A percentile compares a stretch with the other conserved stretches of the same genome.
Evolutionary conservation across 1,139 yeast species (phyloP).

Genomic region (Zygoascus meyerae): DNA sequence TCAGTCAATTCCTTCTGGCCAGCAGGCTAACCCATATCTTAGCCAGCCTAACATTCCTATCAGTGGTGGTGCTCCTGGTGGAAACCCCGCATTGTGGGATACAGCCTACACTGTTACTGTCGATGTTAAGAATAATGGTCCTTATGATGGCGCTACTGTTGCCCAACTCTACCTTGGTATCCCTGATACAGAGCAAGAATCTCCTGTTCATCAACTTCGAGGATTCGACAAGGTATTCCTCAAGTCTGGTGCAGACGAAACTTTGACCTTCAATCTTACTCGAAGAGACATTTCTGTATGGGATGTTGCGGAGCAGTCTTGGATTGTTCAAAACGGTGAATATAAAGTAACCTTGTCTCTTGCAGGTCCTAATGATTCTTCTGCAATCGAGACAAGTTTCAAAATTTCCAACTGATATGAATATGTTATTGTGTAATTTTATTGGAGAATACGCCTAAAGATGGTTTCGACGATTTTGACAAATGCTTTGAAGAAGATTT

Average conservation of each 20-base stretch:
- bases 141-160: slow-evolving; percentile 46
- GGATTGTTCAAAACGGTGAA: slow-evolving; percentile 56
- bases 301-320: slow-evolving; percentile 53
- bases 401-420: background rate
- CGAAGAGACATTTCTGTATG: slow-evolving; percentile 56
- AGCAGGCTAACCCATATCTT: slow-evolving; percentile 22
- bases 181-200: slow-evolving; percentile 40
- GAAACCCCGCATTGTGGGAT: slow-evolving; percentile 43
- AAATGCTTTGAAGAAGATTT: no score
- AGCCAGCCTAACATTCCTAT: slow-evolving; percentile 37
- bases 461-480: no score
- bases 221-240: slow-evolving; percentile 55
- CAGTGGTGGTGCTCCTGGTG: slow-evolving; percentile 58
- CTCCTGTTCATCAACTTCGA: slow-evolving; percentile 50
- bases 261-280: slow-evolving; percentile 43
- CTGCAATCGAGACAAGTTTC: slow-evolving; percentile 1
- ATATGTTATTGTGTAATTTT: no score
- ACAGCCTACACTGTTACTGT: slow-evolving; percentile 46
- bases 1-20: background rate
- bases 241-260: slow-evolving; percentile 40
- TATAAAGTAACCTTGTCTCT: slow-evolving; percentile 38
- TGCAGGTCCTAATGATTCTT: slow-evolving; percentile 4
- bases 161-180: slow-evolving; percentile 54
- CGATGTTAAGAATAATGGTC: slow-evolving; percentile 47
- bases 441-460: no score